Conservation (phyloP, 2,329 filamentous ascomycete species). For the Trichoderma semiorbis region DNA sequence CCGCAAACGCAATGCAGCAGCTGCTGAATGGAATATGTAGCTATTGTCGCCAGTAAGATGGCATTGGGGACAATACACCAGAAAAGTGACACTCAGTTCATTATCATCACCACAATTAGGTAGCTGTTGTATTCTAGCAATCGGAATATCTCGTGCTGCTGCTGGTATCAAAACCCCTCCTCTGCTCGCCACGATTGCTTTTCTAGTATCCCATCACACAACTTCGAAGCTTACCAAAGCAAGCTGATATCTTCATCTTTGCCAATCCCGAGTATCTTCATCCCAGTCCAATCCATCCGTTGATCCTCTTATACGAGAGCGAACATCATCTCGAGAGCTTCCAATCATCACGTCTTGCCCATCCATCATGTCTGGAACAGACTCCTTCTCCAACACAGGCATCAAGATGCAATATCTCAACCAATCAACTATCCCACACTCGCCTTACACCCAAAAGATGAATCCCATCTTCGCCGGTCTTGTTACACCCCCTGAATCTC, state of each 20-base stretch:
- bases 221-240: not conserved
- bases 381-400: not conserved
- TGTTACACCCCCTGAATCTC: conserved; percentile 24
- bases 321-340: not conserved
- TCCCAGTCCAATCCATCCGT: not conserved
- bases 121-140: not conserved
- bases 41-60: conserved; percentile 6
- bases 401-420: not conserved
- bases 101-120: not conserved
- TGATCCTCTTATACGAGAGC: not conserved
- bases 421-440: not conserved
- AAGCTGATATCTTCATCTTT: not conserved
- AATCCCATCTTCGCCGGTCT: conserved; percentile 14
- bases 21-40: not conserved
- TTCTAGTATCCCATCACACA: not conserved
- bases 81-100: not conserved
- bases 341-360: not conserved
- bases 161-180: not conserved
- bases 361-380: not conserved
- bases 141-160: not conserved
- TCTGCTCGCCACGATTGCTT: not conserved
- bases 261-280: not conserved
- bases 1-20: not conserved
- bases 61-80: not conserved
- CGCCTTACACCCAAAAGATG: conserved; percentile 1